These are phyloP conservation scores for Corylus americana DNA, from an alignment of 306 rosid genomes.

Conservation along the genomic window DNA sequence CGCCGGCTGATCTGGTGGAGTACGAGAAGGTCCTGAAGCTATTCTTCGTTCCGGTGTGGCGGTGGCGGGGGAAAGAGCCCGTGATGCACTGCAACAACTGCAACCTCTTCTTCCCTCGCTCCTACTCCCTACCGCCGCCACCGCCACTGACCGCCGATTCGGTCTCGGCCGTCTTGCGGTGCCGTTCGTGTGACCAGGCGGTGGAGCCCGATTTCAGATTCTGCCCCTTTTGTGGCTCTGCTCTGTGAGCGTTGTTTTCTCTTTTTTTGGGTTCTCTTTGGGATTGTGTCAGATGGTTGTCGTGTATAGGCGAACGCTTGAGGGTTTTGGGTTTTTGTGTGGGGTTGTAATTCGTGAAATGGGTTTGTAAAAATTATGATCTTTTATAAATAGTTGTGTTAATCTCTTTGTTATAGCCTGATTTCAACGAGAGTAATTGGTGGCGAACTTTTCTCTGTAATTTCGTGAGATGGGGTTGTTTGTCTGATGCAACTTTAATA, in stretches of 20 bases:
- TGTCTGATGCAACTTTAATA: too few relatives aligned
- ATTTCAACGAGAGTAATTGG: too few relatives aligned
- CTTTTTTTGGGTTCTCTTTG: not conserved
- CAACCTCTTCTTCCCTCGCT: conserved; percentile 57
- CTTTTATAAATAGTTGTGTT: too few relatives aligned
- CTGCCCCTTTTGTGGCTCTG: conserved; percentile 83
- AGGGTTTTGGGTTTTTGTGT: not conserved
- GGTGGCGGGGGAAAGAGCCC: conserved; percentile 80
- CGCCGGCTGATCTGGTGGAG: conserved; percentile 66
- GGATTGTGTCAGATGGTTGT: not conserved
- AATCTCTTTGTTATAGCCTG: too few relatives aligned
- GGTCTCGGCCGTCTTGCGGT: conserved; percentile 35
- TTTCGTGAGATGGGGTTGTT: too few relatives aligned
- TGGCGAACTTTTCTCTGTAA: too few relatives aligned
- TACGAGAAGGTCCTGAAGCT: conserved; percentile 81
- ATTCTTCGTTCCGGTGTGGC: conserved; percentile 85
- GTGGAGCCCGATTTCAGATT: conserved; percentile 65
- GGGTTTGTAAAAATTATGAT: not conserved
- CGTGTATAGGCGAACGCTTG: not conserved
- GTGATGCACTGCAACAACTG: conserved; percentile 59
- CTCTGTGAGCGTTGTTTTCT: conserved; percentile 32
- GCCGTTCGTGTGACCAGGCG: conserved; percentile 57
- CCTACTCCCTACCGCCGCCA: conserved; percentile 52
- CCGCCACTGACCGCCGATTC: conserved; percentile 20
- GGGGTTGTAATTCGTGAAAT: not conserved